Evolutionary conservation across 2,329 filamentous ascomycete genomes (phyloP).

Genomic region (Daldinia sp.): DNA sequence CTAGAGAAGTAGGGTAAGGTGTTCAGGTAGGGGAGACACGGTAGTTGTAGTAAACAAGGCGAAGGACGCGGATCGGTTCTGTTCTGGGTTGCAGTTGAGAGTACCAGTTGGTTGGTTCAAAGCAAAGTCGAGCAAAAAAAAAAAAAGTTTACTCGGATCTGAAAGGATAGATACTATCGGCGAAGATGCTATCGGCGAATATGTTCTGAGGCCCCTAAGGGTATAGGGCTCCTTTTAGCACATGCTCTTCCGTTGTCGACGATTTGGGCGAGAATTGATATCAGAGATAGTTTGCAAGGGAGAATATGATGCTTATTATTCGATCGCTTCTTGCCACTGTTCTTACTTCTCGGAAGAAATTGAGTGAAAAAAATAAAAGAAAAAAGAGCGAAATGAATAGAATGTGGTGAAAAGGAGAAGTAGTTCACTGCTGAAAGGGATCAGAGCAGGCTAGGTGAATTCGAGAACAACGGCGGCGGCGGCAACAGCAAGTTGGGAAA

Average conservation of each 20-base stretch:
- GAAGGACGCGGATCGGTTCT: background rate
- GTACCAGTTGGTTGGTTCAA: conserved; percentile 4
- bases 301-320: conserved; percentile 14
- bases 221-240: conserved; percentile 33
- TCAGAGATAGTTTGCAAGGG: conserved; percentile 9
- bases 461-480: background rate
- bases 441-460: background rate
- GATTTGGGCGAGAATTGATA: background rate
- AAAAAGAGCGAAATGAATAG: background rate
- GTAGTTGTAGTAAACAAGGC: background rate
- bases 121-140: background rate
- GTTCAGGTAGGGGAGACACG: background rate
- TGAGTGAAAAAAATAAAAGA: conserved; percentile 7
- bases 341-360: background rate
- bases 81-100: conserved; percentile 6
- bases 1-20: background rate
- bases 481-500: conserved; percentile 16
- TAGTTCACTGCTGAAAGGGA: background rate
- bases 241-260: conserved; percentile 36
- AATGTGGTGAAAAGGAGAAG: background rate
- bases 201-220: conserved; percentile 29
- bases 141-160: background rate
- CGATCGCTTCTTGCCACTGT: conserved; percentile 9
- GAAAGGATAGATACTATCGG: background rate
- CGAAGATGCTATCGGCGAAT: background rate